A percentile compares a stretch with the other conserved stretches of the same genome.
These are phyloP conservation scores for Trichoderma arundinaceum DNA, from an alignment of 2,329 filamentous ascomycete genomes.

Conservation along the genomic window DNA sequence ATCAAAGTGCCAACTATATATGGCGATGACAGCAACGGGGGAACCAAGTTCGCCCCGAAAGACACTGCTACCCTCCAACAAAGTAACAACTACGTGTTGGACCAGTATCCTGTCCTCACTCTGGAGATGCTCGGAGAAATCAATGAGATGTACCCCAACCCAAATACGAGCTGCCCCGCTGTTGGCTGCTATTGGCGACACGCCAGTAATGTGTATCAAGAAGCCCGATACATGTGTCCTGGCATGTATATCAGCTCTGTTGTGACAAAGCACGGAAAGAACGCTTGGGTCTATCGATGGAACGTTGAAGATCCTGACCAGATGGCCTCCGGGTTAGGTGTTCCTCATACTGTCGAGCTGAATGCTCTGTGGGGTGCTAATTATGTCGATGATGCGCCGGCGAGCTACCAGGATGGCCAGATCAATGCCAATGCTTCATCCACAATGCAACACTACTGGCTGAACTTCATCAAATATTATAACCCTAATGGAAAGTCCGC, in stretches of 20 bases:
- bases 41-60: conserved; percentile 45
- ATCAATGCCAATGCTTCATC: conserved; percentile 64
- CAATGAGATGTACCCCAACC: conserved; percentile 46
- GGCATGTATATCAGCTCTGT: conserved; percentile 42
- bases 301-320: conserved; percentile 66
- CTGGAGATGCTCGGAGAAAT: conserved; percentile 43
- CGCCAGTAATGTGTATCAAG: conserved; percentile 45
- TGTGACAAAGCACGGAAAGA: conserved; percentile 43
- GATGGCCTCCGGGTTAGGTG: conserved; percentile 62
- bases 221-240: conserved; percentile 47
- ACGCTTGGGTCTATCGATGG: conserved; percentile 72
- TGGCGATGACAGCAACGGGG: conserved; percentile 48
- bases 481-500: conserved; percentile 63
- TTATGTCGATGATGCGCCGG: conserved; percentile 58
- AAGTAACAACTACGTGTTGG: conserved; percentile 44
- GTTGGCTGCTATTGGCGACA: conserved; percentile 48
- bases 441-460: conserved; percentile 73
- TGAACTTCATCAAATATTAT: conserved; percentile 69
- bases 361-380: conserved; percentile 70
- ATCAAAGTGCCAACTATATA: conserved; percentile 60
- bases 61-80: conserved; percentile 42
- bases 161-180: conserved; percentile 42
- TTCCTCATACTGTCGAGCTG: conserved; percentile 70
- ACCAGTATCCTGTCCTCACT: conserved; percentile 45
- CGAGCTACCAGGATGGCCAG: conserved; percentile 58